Conservation (phyloP, 257 asterid genomes). For the Schizonepeta tenuifolia region DNA sequence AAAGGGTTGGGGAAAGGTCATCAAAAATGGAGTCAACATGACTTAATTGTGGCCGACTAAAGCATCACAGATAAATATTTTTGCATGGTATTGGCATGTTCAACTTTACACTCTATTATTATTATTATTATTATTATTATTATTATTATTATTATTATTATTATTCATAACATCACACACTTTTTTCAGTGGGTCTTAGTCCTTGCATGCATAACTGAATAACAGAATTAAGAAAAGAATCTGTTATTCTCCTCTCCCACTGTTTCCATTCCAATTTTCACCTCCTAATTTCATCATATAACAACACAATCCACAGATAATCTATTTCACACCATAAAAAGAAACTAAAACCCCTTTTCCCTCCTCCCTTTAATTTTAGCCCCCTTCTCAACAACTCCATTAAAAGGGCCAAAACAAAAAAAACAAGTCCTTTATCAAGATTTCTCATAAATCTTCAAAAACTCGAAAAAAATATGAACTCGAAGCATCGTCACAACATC, state of each 20-base stretch:
- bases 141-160: too few relatives aligned
- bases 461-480: background rate
- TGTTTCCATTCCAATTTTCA: background rate
- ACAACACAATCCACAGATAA: background rate
- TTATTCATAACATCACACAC: background rate
- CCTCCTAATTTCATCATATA: background rate
- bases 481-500: background rate
- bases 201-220: conserved; percentile 48
- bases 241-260: conserved; percentile 26
- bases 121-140: conserved; percentile 2
- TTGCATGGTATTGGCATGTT: conserved; percentile 43
- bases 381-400: too few relatives aligned
- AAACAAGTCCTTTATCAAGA: background rate
- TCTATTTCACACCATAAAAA: background rate
- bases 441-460: background rate
- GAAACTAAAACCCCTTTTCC: background rate
- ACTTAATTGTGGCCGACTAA: background rate
- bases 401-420: too few relatives aligned
- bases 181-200: conserved; percentile 40
- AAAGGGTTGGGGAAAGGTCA: too few relatives aligned
- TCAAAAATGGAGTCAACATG: background rate
- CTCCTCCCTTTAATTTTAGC: too few relatives aligned
- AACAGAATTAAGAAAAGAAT: conserved; percentile 59
- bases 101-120: conserved; percentile 19
- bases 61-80: background rate